Evolutionary conservation across 2,329 filamentous ascomycete genomes (phyloP).

Genomic region (Penicillium hesseltinei): DNA sequence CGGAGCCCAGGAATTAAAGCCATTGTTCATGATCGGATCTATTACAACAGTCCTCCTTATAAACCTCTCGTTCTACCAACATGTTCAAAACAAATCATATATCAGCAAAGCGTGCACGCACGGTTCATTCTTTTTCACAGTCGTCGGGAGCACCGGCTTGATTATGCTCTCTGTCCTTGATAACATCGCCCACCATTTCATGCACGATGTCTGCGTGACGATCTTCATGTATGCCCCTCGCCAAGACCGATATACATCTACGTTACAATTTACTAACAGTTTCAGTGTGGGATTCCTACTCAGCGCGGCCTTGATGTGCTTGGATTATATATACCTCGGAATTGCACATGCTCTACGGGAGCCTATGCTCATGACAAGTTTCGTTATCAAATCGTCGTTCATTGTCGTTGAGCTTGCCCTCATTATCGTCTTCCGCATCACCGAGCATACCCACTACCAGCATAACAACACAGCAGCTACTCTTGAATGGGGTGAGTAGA

Average conservation of each 20-base stretch:
- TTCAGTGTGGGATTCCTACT: slow-evolving; percentile 15
- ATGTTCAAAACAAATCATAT: slow-evolving; percentile 16
- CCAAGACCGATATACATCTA: background rate
- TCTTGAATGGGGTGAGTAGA: slow-evolving; percentile 19
- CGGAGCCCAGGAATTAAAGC: slow-evolving; percentile 17
- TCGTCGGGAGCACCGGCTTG: slow-evolving; percentile 17
- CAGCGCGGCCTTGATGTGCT: slow-evolving; percentile 17
- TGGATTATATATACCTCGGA: slow-evolving; percentile 20
- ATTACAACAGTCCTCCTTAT: slow-evolving; percentile 18
- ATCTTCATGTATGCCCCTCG: slow-evolving; percentile 16
- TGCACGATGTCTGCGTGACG: slow-evolving; percentile 19
- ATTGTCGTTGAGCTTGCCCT: slow-evolving; percentile 19
- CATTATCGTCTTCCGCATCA: slow-evolving; percentile 19
- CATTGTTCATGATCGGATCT: slow-evolving; percentile 18
- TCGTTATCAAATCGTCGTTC: slow-evolving; percentile 18
- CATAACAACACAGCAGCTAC: slow-evolving; percentile 17
- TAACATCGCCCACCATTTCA: slow-evolving; percentile 16
- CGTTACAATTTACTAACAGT: slow-evolving; percentile 4
- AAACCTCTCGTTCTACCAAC: slow-evolving; percentile 20
- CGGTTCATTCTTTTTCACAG: slow-evolving; percentile 16
- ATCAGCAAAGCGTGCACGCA: slow-evolving; percentile 16
- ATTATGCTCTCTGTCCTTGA: slow-evolving; percentile 18
- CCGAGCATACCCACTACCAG: slow-evolving; percentile 11
- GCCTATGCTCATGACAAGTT: slow-evolving; percentile 19
- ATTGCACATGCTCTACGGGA: slow-evolving; percentile 11